Evolutionary conservation across 192 early-diverging fungal genomes (phyloP), one percentile per base, ranked within the genome.

Genomic region (Martensiomyces pterosporus): DNA sequence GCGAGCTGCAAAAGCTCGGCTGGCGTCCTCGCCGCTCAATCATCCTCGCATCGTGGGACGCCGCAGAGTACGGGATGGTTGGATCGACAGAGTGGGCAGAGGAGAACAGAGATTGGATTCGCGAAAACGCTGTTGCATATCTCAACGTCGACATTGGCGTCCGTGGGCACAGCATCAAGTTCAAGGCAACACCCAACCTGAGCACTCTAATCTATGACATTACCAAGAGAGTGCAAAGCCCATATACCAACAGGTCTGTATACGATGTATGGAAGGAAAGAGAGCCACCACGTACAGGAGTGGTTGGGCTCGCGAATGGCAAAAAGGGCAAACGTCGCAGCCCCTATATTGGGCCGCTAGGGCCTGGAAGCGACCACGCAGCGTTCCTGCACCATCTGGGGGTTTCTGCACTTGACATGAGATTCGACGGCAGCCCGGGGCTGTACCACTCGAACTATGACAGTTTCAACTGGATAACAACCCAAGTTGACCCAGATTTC

Each of bases 381-480:
- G 54, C 55, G 9, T 80, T 80, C 51, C 49, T 79, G 10, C 57
- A 80, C 16, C 61, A 76, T 35, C 41, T 77, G 35, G 79, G 79
- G 25, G 49, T 79, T 43, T 37, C 73, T 13, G 49, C 64, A 35
- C 39, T 80, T 3, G 65, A 73, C 43, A 18, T 80, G 16, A 16
- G 43, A n/a, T 80, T 80, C 35, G 19, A 18, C 2, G 63, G 63
- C 7, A 47, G 59, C 14, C 75, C 79, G 45, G 79, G 79, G 25
- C 57, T 73, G 3, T 80, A 80, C 33, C 79, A 80, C 50, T 68
- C 64, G 38, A 80, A 80, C 37, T 80, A 80, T 42, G 79, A 79
- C 47, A 56, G 57, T 26, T 58, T 76, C 22, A 47, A 76, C 39
- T 79, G 77, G 77, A 77, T 79, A 74, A 64, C 70, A 15, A 74